A percentile compares a stretch with the other conserved stretches of the same genome.
Conservation (phyloP, 331 rosid species). For the Telfairia occidentalis region DNA sequence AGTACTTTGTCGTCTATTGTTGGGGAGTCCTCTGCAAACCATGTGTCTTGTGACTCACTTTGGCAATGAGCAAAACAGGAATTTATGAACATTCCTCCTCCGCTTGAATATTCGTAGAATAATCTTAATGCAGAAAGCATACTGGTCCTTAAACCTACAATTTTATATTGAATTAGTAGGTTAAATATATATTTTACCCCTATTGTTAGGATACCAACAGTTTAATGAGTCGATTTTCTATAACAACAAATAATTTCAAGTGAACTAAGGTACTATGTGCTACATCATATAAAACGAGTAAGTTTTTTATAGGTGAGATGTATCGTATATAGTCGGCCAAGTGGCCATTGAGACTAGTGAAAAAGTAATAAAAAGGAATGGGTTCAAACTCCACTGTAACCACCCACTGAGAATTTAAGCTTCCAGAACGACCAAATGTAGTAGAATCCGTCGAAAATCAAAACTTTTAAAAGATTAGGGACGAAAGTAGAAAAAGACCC, state of each 20-base stretch:
- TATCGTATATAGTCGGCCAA: too few relatives aligned
- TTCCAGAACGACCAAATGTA: neutral
- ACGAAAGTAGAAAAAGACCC: neutral
- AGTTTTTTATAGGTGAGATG: too few relatives aligned
- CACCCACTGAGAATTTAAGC: neutral
- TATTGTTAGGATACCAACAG: too few relatives aligned
- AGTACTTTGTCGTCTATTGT: conserved; percentile 55
- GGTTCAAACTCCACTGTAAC: neutral
- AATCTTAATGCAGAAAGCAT: conserved; percentile 50
- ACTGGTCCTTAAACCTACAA: conserved; percentile 48
- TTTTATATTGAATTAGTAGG: neutral
- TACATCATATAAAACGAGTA: too few relatives aligned
- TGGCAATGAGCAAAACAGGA: conserved; percentile 98
- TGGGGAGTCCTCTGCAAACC: conserved; percentile 71
- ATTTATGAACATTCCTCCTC: conserved; percentile 76
- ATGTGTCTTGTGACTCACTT: conserved; percentile 78
- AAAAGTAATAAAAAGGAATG: neutral
- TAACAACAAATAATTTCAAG: neutral
- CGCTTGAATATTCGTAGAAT: conserved; percentile 32
- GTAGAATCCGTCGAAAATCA: neutral
- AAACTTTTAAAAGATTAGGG: neutral
- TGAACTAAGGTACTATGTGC: too few relatives aligned
- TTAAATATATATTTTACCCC: too few relatives aligned
- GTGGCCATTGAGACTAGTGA: too few relatives aligned
- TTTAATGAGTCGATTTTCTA: neutral